phyloP scores from a whole-genome alignment of 331 rosid genomes.

The Malus hybrid region DNA sequence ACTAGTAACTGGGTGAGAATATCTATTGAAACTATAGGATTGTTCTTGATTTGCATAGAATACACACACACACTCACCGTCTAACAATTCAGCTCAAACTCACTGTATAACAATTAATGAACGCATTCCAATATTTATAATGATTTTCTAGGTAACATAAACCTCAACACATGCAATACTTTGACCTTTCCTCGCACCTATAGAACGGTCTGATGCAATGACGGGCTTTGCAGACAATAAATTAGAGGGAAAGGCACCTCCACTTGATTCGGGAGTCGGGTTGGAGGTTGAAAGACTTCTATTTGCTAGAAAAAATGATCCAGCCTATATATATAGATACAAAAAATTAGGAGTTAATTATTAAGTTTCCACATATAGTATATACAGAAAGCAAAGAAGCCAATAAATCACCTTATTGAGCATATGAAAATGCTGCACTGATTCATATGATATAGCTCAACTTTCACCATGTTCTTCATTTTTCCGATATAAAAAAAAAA shows the following conservation, averaged over 20 bases:
- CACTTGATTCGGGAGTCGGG: constrained; percentile 40
- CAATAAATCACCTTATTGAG: not conserved
- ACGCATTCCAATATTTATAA: not conserved
- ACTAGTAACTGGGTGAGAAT: too few relatives aligned
- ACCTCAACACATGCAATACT: not conserved
- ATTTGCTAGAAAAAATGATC: constrained; percentile 24
- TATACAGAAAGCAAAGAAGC: not conserved
- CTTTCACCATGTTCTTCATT: not conserved
- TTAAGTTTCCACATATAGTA: not conserved
- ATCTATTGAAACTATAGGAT: not conserved
- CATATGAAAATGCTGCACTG: not conserved
- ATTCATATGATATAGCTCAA: not conserved
- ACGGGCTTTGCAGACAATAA: constrained; percentile 50
- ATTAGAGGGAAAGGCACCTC: constrained; percentile 54
- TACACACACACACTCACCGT: too few relatives aligned
- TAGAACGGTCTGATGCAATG: constrained; percentile 38
- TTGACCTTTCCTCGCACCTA: constrained; percentile 45
- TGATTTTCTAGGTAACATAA: not conserved
- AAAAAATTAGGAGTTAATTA: constrained; percentile 7
- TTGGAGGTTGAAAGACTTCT: constrained; percentile 45
- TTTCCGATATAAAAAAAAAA: not conserved
- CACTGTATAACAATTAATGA: not conserved
- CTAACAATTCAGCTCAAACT: not conserved
- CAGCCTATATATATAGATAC: constrained; percentile 36
- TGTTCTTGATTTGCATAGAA: not conserved